Percentiles rank a stretch among this genome's conserved stretches.
Conservation (phyloP, 2,329 filamentous ascomycete species). For the Coleophoma eucalyptorum region DNA sequence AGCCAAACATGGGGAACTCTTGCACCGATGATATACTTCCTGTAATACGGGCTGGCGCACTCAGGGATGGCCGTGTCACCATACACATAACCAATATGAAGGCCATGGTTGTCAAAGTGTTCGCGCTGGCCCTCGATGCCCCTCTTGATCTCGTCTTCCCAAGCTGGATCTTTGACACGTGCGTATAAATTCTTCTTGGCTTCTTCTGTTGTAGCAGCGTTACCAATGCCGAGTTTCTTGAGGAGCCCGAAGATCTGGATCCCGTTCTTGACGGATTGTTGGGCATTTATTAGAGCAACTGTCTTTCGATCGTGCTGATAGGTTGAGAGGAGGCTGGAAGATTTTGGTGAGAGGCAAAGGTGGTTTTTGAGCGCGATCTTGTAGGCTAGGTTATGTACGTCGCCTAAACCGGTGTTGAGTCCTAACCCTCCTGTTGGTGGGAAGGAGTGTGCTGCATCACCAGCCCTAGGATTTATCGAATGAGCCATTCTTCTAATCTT, state of each 20-base stretch:
- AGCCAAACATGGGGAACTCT: conserved; percentile 39
- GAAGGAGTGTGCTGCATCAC: conserved; percentile 15
- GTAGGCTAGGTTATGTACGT: conserved; percentile 37
- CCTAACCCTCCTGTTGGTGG: conserved; percentile 12
- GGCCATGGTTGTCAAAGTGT: conserved; percentile 38
- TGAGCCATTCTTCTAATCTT: too few relatives aligned
- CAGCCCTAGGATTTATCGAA: conserved; percentile 11
- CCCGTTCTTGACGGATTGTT: conserved; percentile 40
- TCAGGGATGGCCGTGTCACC: conserved; percentile 27
- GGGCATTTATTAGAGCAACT: conserved; percentile 34
- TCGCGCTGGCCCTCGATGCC: conserved; percentile 34
- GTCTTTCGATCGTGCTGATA: conserved; percentile 34
- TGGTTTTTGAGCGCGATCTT: conserved; percentile 26
- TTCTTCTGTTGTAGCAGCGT: conserved; percentile 21
- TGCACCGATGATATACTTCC: conserved; percentile 33
- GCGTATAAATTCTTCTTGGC: conserved; percentile 26
- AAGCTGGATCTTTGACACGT: conserved; percentile 25
- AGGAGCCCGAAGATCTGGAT: conserved; percentile 36
- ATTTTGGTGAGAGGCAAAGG: conserved; percentile 25
- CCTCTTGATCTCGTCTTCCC: conserved; percentile 24
- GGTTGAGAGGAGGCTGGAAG: conserved; percentile 29
- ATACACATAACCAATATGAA: conserved; percentile 42
- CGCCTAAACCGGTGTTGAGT: conserved; percentile 29
- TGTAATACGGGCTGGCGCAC: conserved; percentile 32
- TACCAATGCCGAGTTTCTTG: conserved; percentile 33